Base-by-base conservation (phyloP, 23 red algal genomes). In the Agarophyton chilense region DNA sequence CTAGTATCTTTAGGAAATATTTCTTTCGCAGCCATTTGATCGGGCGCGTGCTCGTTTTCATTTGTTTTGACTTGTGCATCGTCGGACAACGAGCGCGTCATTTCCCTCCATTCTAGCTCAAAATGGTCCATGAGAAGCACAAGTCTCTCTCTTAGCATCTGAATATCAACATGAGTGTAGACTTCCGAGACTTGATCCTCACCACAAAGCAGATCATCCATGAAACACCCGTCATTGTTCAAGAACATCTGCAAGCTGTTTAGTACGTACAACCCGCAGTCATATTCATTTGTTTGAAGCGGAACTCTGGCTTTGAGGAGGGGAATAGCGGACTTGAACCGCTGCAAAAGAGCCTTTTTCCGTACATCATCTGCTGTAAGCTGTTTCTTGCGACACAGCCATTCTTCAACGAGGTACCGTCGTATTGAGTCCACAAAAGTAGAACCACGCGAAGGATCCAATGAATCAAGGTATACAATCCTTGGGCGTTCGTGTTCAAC, bases 271-370 rank as follows among this genome's bases (percentile, higher is more conserved):
- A 97, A 71, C 38, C 95, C 95, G 72, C 95, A 97, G 62, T 97
- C 95, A 71, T 92, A 93, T 54, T 97, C 95, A 74, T 97, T 97
- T n/a, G 70, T 88, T 79, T 97, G 95, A 51, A 89, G 39, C 39
- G 95, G 95, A 60, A 93, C 84, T 4, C 44, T 58, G 18, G 84
- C 53, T 21, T 84, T 96, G 6, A 77, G 31, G 35, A 96, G 33
- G 21, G 58, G 47, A 22, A 92, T 78, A 38, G 72, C 40, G 31
- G 35, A 38, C 52, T 77, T 78, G 51, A 89, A 77, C 26, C 53
- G 22, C 9, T 94, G 54, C 40, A 29, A n/a, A 49, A 51, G 14
- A 22, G 12, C 44, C 19, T 85, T 39, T 31, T 62, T 67, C 18
- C 35, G 33, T 2, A 18, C 51, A 25, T 80, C 74, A 52, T 58